Evolutionary conservation across 495 filamentous ascomycete species (phyloP).

Genomic region (Penicillium maclennaniae): DNA sequence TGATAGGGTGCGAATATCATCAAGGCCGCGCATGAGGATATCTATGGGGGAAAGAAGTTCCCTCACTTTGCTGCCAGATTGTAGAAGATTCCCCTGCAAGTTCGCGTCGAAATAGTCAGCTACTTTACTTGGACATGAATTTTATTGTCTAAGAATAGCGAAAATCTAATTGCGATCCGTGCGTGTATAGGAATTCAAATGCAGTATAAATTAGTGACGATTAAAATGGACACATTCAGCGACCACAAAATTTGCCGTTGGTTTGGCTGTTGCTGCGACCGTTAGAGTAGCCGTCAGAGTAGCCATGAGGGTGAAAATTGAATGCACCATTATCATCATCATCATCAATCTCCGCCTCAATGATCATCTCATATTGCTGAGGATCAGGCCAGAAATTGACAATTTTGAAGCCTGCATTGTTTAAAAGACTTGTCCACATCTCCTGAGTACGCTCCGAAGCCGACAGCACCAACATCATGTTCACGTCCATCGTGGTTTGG

Average conservation of each 20-base stretch:
- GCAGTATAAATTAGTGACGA: too few species aligned
- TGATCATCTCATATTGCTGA: conserved; percentile 29
- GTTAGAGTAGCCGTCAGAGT: too few species aligned
- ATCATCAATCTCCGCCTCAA: conserved; percentile 22
- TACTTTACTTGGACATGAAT: too few species aligned
- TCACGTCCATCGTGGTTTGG: conserved; percentile 33
- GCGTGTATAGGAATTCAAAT: too few species aligned
- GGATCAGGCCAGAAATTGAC: conserved; percentile 20
- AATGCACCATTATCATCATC: too few species aligned
- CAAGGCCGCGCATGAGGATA: conserved; percentile 28
- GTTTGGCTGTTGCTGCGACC: too few species aligned
- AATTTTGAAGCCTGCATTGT: background rate
- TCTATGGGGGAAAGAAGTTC: conserved; percentile 24
- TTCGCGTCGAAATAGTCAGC: too few species aligned
- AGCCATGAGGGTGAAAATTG: too few species aligned
- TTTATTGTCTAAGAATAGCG: too few species aligned
- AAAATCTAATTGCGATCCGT: too few species aligned
- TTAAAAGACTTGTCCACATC: conserved; percentile 39
- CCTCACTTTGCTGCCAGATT: conserved; percentile 8
- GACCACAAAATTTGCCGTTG: too few species aligned
- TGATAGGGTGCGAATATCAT: conserved; percentile 31
- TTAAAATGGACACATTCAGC: too few species aligned
- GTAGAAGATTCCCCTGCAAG: conserved; percentile 2
- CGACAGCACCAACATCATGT: conserved; percentile 34
- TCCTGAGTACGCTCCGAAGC: conserved; percentile 33